Conservation (phyloP, 2,329 filamentous ascomycete genomes). For the Apiospora kogelbergensis region DNA sequence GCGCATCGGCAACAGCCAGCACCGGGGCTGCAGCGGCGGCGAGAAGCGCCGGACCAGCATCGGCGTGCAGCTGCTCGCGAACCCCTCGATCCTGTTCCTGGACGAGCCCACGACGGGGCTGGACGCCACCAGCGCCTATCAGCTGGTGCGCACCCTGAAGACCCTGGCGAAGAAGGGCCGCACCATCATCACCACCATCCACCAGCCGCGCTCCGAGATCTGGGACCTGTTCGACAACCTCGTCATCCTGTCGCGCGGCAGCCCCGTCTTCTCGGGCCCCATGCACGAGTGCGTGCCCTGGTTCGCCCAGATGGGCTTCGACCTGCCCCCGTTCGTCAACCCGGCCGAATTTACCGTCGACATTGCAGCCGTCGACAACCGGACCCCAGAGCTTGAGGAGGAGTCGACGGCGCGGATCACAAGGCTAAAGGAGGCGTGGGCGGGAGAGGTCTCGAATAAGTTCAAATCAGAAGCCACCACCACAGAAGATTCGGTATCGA, state of each 20-base stretch:
- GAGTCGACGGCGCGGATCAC: slow-evolving; percentile 60
- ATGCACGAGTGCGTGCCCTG: slow-evolving; percentile 59
- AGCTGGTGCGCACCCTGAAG: slow-evolving; percentile 70
- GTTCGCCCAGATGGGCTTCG: slow-evolving; percentile 61
- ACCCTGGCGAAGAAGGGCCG: slow-evolving; percentile 65
- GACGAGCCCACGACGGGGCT: slow-evolving; percentile 79
- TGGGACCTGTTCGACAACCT: slow-evolving; percentile 76
- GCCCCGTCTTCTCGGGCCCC: slow-evolving; percentile 66
- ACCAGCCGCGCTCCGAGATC: slow-evolving; percentile 77
- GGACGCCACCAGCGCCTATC: slow-evolving; percentile 75
- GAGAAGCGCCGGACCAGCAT: slow-evolving; percentile 77
- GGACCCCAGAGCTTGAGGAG: slow-evolving; percentile 64
- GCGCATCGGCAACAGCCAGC: slow-evolving; percentile 67
- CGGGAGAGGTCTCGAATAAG: slow-evolving; percentile 32
- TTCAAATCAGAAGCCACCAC: slow-evolving; percentile 22
- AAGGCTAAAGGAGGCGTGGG: slow-evolving; percentile 62
- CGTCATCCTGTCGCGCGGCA: slow-evolving; percentile 66
- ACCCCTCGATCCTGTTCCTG: slow-evolving; percentile 74
- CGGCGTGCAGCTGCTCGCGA: slow-evolving; percentile 76
- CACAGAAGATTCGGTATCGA: slow-evolving; percentile 12
- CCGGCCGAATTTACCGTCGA: slow-evolving; percentile 78
- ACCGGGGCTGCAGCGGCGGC: slow-evolving; percentile 76
- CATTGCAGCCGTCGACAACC: slow-evolving; percentile 71
- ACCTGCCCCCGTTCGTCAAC: slow-evolving; percentile 71
- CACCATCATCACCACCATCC: slow-evolving; percentile 73